Percentiles rank a stretch among this genome's conserved stretches.
Evolutionary conservation across 257 asterid species (phyloP).

Genomic region (Solanum gandarillasii): DNA sequence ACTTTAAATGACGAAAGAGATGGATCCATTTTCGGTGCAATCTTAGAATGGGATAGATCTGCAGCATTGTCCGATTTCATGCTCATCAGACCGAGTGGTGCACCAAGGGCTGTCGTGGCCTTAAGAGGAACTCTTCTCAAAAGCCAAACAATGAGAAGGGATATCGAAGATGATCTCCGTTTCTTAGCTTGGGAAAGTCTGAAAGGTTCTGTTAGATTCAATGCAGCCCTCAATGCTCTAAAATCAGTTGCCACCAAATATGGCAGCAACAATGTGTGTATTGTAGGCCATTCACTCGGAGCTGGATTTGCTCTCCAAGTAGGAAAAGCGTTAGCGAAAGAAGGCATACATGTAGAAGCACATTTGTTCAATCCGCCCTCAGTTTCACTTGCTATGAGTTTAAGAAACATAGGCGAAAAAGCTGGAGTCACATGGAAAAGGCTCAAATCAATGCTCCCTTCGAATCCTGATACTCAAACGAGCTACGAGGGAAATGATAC

Average conservation of each 20-base stretch:
- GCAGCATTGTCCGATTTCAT: constrained; percentile 58
- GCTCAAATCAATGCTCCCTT: constrained; percentile 39
- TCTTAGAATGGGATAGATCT: constrained; percentile 69
- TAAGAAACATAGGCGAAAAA: constrained; percentile 48
- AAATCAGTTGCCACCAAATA: constrained; percentile 32
- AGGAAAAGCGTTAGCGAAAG: constrained; percentile 62
- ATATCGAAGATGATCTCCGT: constrained; percentile 64
- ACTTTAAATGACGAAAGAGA: constrained; percentile 61
- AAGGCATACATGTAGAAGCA: constrained; percentile 56
- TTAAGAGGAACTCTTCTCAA: constrained; percentile 68
- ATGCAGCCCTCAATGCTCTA: constrained; percentile 26
- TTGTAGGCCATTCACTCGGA: constrained; percentile 70
- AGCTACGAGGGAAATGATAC: neutral
- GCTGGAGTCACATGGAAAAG: constrained; percentile 54
- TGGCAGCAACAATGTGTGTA: constrained; percentile 55
- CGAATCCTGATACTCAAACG: constrained; percentile 6
- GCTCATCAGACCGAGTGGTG: constrained; percentile 61
- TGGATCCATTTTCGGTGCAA: constrained; percentile 69
- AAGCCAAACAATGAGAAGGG: constrained; percentile 61
- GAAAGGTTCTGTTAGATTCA: constrained; percentile 59
- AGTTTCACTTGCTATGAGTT: constrained; percentile 55
- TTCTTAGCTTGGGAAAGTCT: constrained; percentile 71
- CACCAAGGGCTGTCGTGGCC: constrained; percentile 54
- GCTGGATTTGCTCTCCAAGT: constrained; percentile 81
- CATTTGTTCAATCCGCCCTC: constrained; percentile 82